phyloP scores from a whole-genome alignment of 768 basidiomycete species.

The Strobilomyces echinocephalus region DNA sequence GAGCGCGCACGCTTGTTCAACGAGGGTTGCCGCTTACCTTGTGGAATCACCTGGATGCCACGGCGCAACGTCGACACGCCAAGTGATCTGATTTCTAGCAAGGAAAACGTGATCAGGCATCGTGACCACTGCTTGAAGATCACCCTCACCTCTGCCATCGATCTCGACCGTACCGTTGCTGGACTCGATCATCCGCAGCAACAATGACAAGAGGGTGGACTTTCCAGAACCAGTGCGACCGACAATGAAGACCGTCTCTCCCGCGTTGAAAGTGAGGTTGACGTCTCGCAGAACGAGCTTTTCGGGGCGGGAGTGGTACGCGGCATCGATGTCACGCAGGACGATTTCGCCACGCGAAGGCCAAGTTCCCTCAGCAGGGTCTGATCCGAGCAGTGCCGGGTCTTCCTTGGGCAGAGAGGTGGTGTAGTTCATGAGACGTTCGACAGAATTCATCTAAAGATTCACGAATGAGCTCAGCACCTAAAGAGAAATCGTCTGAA shows the following conservation, averaged over 20 bases:
- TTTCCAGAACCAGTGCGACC: conserved; percentile 77
- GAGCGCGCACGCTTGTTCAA: not conserved
- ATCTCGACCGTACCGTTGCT: conserved; percentile 77
- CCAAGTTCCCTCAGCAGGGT: conserved; percentile 20
- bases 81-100: conserved; percentile 81
- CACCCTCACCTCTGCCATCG: conserved; percentile 48
- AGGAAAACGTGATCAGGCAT: conserved; percentile 44
- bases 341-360: conserved; percentile 56
- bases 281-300: conserved; percentile 56
- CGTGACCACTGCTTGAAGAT: conserved; percentile 44
- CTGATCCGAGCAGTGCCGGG: conserved; percentile 16
- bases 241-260: conserved; percentile 74
- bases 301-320: conserved; percentile 68
- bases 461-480: not conserved
- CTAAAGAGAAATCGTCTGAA: not conserved
- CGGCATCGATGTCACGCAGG: conserved; percentile 56
- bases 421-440: conserved; percentile 27
- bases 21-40: conserved; percentile 13
- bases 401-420: conserved; percentile 22
- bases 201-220: conserved; percentile 58
- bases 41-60: conserved; percentile 29
- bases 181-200: conserved; percentile 71
- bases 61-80: conserved; percentile 37
- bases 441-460: conserved; percentile 26
- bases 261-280: conserved; percentile 59